These are phyloP conservation scores for Somion occarium DNA, from an alignment of 1,284 basidiomycete genomes.

Conservation along the genomic window DNA sequence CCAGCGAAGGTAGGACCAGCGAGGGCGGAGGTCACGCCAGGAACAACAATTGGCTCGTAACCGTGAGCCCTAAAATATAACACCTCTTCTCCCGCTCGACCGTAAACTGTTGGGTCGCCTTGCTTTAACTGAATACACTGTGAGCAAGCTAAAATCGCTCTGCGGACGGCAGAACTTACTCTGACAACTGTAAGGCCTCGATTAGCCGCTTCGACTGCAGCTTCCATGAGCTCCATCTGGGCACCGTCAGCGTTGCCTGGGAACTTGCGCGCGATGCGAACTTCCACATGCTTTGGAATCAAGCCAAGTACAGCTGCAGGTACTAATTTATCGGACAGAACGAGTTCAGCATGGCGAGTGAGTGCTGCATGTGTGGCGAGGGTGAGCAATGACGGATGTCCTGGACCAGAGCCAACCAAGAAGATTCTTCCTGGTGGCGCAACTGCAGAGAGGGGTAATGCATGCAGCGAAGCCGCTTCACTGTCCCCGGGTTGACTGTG, in stretches of 20 bases:
- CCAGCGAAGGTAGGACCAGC: constrained; percentile 87
- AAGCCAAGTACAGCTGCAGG: constrained; percentile 84
- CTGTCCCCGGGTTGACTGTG: constrained; percentile 17
- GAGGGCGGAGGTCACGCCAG: constrained; percentile 85
- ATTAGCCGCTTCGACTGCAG: constrained; percentile 77
- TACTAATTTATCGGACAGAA: constrained; percentile 97
- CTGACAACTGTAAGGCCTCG: constrained; percentile 85
- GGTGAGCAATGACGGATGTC: constrained; percentile 90
- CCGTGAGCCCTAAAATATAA: constrained; percentile 86
- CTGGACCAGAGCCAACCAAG: constrained; percentile 92
- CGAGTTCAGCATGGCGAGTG: constrained; percentile 76
- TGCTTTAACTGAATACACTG: constrained; percentile 74
- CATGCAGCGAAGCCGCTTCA: constrained; percentile 23
- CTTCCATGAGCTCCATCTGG: constrained; percentile 91
- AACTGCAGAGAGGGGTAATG: constrained; percentile 26
- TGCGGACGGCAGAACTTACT: constrained; percentile 38
- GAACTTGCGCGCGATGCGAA: constrained; percentile 93
- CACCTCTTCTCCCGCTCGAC: constrained; percentile 91
- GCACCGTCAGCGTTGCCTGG: constrained; percentile 96
- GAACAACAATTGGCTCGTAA: constrained; percentile 80
- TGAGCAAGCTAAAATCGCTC: constrained; percentile 5
- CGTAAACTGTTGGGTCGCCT: constrained; percentile 95
- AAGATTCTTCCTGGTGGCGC: constrained; percentile 64
- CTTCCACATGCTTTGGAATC: constrained; percentile 70
- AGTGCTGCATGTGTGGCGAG: constrained; percentile 81